Base-by-base conservation (phyloP, 306 rosid genomes). In the Ceratonia siliqua region DNA sequence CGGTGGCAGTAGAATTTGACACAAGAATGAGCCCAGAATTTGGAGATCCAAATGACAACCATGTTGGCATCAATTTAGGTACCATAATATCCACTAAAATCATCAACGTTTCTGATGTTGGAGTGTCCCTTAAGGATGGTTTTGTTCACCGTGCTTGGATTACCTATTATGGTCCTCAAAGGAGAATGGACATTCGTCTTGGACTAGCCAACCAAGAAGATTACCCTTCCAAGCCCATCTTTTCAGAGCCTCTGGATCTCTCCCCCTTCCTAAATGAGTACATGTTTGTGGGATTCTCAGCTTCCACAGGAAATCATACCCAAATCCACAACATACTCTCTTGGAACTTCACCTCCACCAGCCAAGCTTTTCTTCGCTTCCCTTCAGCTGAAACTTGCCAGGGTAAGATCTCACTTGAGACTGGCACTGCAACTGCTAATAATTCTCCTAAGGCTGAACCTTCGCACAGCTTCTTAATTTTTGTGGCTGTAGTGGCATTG, bases 231-330 rank as follows among this genome's bases (percentile, higher is more conserved):
- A 89, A 84, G 42, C 84, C 94, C 0, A 76, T 91, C 53, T 89
- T 89, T 74, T 87, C 92, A 8, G 84, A 83, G 17, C 5, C 35
- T 30, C 0, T 83, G 50, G 84, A 83, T 72, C 82, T 83, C 15
- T 72, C 79, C 8, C 79, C 79, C 7, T 80, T 71, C 74, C 62
- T 91, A 0, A 91, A 89, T 1, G 97, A 91, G 73, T 91, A 91
- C 72, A 91, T 91, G 97, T 91, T 89, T 61, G 89, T 91, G 3
- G 95, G 95, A 32, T 91, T 91, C 82, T 89, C 95, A 28, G 97
- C 97, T 78, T 84, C 97, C 49, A 91, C 95, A 8, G 95, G 95
- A 1, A 84, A 89, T 70, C 85, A 66, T 3, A 89, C 91, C 2
- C 97, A 91, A 71, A 84, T 91, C 81, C 97, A 91, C 67, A 86